Percentiles rank a stretch among this genome's conserved stretches.
phyloP scores from a whole-genome alignment of 257 asterid genomes.

The Knoxia roxburghii region DNA sequence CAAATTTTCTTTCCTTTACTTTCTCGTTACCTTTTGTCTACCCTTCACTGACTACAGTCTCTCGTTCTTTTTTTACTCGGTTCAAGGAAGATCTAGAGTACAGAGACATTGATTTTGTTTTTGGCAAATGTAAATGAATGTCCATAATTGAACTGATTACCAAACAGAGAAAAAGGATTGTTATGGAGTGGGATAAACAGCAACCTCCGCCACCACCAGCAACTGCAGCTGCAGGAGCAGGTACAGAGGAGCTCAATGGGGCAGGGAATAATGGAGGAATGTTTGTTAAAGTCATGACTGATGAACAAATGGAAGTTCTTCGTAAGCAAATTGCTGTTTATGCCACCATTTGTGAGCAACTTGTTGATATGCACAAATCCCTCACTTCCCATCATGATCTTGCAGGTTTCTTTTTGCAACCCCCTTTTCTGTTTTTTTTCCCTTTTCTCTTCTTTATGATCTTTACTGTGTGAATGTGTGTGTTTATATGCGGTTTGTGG shows the following conservation, averaged over 20 bases:
- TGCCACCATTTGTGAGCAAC: slow-evolving; percentile 90
- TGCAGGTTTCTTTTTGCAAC: slow-evolving; percentile 38
- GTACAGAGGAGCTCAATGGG: slow-evolving; percentile 41
- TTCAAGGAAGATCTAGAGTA: slow-evolving; percentile 4
- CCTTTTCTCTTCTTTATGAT: neutral
- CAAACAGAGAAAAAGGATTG: neutral
- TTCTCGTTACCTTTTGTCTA: slow-evolving; percentile 34
- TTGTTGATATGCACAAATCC: slow-evolving; percentile 86
- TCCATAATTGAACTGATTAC: neutral
- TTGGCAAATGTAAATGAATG: slow-evolving; percentile 8
- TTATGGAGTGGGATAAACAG: slow-evolving; percentile 47
- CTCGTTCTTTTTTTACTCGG: neutral
- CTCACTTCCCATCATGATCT: slow-evolving; percentile 88
- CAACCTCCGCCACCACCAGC: slow-evolving; percentile 22
- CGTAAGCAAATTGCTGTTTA: slow-evolving; percentile 95
- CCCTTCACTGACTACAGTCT: slow-evolving; percentile 18
- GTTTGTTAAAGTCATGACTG: slow-evolving; percentile 97
- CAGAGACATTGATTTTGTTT: slow-evolving; percentile 15
- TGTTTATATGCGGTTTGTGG: neutral
- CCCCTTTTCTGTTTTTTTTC: neutral
- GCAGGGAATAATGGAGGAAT: slow-evolving; percentile 37
- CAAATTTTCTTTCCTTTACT: slow-evolving; percentile 38
- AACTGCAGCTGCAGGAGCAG: slow-evolving; percentile 6
- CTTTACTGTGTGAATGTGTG: slow-evolving; percentile 3
- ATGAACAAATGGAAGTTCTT: slow-evolving; percentile 93